Percentiles rank a stretch among this genome's conserved stretches.
Evolutionary conservation across 768 basidiomycete genomes (phyloP).

Genomic region (Suillus hirtellus): DNA sequence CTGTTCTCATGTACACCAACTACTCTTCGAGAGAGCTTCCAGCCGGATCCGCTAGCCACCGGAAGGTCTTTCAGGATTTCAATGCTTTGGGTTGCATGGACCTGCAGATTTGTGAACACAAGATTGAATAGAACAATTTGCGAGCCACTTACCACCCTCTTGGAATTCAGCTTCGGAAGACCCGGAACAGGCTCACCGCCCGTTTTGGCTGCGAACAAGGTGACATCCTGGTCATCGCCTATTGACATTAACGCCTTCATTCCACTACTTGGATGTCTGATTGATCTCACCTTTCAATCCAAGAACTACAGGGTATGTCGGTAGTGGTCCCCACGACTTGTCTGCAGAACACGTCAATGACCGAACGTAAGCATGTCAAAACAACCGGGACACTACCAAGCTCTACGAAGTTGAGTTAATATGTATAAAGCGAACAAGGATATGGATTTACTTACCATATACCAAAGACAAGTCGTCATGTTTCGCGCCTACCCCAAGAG

Average conservation of each 20-base stretch:
- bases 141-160: constrained; percentile 55
- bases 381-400: constrained; percentile 40
- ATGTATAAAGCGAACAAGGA: neutral
- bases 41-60: constrained; percentile 71
- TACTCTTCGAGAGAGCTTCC: constrained; percentile 68
- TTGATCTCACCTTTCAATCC: constrained; percentile 56
- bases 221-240: constrained; percentile 66
- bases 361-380: neutral
- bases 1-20: constrained; percentile 82
- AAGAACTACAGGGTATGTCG: constrained; percentile 85
- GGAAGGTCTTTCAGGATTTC: constrained; percentile 81
- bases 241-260: neutral
- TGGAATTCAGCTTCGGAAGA: constrained; percentile 69
- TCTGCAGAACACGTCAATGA: constrained; percentile 38
- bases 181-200: constrained; percentile 51
- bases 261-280: neutral
- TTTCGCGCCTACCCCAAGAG: constrained; percentile 81
- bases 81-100: constrained; percentile 79
- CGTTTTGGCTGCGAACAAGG: constrained; percentile 58
- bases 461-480: constrained; percentile 65
- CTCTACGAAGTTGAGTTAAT: constrained; percentile 35
- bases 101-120: constrained; percentile 38
- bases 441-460: constrained; percentile 53
- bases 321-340: constrained; percentile 71
- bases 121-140: neutral